Percentiles rank a stretch among this genome's conserved stretches.
These are phyloP conservation scores for Pichia sp. DNA, from an alignment of 1,139 yeast genomes.

Conservation along the genomic window DNA sequence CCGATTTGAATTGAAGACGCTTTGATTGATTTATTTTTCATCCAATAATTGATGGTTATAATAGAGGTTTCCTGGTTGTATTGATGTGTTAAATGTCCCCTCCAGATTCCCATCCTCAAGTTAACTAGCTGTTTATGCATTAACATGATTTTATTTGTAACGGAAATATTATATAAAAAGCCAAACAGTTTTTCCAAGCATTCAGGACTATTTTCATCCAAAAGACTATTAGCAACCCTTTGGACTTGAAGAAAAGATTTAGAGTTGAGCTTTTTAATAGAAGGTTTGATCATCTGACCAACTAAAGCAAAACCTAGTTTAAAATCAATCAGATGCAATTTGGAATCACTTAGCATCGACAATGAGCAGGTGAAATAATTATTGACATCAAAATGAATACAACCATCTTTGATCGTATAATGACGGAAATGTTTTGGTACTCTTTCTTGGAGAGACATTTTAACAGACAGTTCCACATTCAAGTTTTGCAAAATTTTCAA, in stretches of 20 bases:
- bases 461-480: constrained; percentile 64
- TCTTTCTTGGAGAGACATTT: constrained; percentile 60
- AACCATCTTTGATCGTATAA: constrained; percentile 65
- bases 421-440: constrained; percentile 58
- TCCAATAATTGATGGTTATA: constrained; percentile 68
- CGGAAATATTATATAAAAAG: constrained; percentile 61
- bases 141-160: constrained; percentile 65
- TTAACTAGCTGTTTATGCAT: constrained; percentile 57
- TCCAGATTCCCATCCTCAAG: constrained; percentile 53
- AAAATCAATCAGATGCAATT: constrained; percentile 73
- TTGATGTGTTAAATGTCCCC: constrained; percentile 56
- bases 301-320: constrained; percentile 48
- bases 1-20: constrained; percentile 60
- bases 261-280: constrained; percentile 22
- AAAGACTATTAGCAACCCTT: constrained; percentile 51
- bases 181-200: constrained; percentile 57
- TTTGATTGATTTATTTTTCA: constrained; percentile 34
- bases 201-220: constrained; percentile 22
- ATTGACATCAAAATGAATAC: constrained; percentile 57
- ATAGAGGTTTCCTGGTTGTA: constrained; percentile 56
- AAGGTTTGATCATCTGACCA: constrained; percentile 21
- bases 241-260: constrained; percentile 34
- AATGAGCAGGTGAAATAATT: constrained; percentile 64
- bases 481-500: constrained; percentile 59
- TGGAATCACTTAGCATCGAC: constrained; percentile 60